Percentiles rank a stretch among this genome's conserved stretches.
Conservation (phyloP, 805 yeast genomes). For the Barnettozyma vustinii region DNA sequence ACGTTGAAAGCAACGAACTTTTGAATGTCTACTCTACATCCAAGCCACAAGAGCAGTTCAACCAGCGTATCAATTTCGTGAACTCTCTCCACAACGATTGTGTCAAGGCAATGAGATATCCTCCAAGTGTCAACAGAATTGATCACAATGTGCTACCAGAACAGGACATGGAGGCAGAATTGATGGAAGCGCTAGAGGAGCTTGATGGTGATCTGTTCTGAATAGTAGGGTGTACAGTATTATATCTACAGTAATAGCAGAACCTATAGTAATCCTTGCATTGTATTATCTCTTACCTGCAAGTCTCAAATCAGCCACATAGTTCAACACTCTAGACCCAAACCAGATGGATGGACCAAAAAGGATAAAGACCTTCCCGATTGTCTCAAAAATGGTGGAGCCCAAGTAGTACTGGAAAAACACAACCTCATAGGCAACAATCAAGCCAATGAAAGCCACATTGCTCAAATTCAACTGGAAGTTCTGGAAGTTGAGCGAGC, state of each 20-base stretch:
- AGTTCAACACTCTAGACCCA: slow-evolving; percentile 24
- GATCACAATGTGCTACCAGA: slow-evolving; percentile 5
- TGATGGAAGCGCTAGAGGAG: slow-evolving; percentile 23
- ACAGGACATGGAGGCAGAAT: slow-evolving; percentile 23
- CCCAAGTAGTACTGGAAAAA: slow-evolving; percentile 25
- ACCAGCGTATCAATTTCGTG: slow-evolving; percentile 91
- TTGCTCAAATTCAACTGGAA: slow-evolving; percentile 14
- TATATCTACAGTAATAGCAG: neutral
- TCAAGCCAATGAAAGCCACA: slow-evolving; percentile 15
- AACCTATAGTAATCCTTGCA: neutral
- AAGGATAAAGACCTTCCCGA: slow-evolving; percentile 14
- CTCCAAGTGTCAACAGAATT: slow-evolving; percentile 33
- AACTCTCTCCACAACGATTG: slow-evolving; percentile 85
- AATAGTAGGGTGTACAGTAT: neutral
- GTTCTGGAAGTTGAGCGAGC: slow-evolving; percentile 21
- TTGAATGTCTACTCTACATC: slow-evolving; percentile 82
- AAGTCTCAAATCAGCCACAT: slow-evolving; percentile 23
- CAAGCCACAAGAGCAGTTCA: slow-evolving; percentile 82
- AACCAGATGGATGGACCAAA: slow-evolving; percentile 25
- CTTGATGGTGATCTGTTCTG: slow-evolving; percentile 25
- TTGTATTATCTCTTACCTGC: slow-evolving; percentile 23
- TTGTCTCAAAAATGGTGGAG: slow-evolving; percentile 20
- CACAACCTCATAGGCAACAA: slow-evolving; percentile 20
- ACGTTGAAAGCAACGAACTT: slow-evolving; percentile 84
- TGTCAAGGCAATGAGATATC: slow-evolving; percentile 93